These are phyloP conservation scores for Hyphopichia wangnamkhiaoensis DNA, from an alignment of 1,139 yeast genomes.

Conservation along the genomic window DNA sequence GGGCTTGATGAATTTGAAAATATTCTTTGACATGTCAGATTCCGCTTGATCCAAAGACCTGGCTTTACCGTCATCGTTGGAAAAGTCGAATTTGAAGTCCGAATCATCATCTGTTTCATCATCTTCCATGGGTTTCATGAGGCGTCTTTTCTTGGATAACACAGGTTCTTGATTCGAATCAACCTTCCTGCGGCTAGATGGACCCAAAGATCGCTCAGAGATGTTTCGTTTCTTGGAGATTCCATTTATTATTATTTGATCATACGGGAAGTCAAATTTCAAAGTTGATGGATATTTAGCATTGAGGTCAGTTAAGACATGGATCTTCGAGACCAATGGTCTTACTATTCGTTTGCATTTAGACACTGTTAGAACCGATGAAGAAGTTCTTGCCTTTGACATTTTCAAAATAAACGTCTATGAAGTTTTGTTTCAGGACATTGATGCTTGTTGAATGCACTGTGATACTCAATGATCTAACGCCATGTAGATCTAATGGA, in stretches of 20 bases:
- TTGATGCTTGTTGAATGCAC: too few relatives aligned
- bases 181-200: background rate
- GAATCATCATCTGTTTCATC: constrained; percentile 4
- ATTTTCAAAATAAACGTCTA: background rate
- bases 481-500: too few relatives aligned
- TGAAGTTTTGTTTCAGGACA: background rate
- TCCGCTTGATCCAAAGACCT: background rate
- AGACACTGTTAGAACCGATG: constrained; percentile 8
- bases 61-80: background rate
- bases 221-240: background rate
- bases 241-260: background rate
- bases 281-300: constrained; percentile 25
- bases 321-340: constrained; percentile 40
- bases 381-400: background rate
- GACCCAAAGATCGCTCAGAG: constrained; percentile 1
- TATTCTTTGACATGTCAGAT: background rate
- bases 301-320: constrained; percentile 29
- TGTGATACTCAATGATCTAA: too few relatives aligned
- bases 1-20: constrained; percentile 17
- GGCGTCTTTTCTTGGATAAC: too few relatives aligned
- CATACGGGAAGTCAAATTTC: constrained; percentile 11
- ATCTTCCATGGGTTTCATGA: constrained; percentile 3
- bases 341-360: constrained; percentile 38
- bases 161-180: too few relatives aligned
- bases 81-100: background rate